Conservation (phyloP, 129 eudicot species). For the Mikania micrantha region DNA sequence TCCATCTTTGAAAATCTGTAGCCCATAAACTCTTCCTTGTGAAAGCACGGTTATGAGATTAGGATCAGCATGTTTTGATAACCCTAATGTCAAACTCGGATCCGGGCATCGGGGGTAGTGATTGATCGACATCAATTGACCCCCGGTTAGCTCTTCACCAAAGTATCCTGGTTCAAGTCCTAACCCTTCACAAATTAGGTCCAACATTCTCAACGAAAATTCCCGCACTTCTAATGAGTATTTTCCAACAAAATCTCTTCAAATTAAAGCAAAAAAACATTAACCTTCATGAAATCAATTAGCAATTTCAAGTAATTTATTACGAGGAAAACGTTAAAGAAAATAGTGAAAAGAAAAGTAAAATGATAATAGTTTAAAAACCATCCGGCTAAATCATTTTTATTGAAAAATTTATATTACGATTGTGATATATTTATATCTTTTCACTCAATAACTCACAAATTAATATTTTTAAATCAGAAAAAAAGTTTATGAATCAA, state of each 20-base stretch:
- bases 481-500: not conserved
- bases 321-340: no score
- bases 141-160: constrained; percentile 32
- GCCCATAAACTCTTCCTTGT: constrained; percentile 52
- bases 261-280: constrained; percentile 7
- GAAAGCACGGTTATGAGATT: constrained; percentile 49
- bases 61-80: constrained; percentile 61
- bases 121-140: constrained; percentile 40
- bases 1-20: constrained; percentile 44
- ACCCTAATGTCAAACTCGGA: constrained; percentile 58
- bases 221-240: constrained; percentile 41
- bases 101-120: constrained; percentile 69
- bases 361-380: no score
- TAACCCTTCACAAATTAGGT: constrained; percentile 48
- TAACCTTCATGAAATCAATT: not conserved
- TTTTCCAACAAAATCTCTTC: constrained; percentile 29
- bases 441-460: no score
- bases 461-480: not conserved
- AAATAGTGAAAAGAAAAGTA: no score
- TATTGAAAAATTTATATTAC: no score
- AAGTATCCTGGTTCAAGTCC: constrained; percentile 52
- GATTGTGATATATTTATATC: no score
- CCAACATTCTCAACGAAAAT: constrained; percentile 39
- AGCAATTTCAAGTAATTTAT: not conserved
- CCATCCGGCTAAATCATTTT: no score